Conservation (phyloP, 495 filamentous ascomycete genomes). For the Xylaria palmicola region DNA sequence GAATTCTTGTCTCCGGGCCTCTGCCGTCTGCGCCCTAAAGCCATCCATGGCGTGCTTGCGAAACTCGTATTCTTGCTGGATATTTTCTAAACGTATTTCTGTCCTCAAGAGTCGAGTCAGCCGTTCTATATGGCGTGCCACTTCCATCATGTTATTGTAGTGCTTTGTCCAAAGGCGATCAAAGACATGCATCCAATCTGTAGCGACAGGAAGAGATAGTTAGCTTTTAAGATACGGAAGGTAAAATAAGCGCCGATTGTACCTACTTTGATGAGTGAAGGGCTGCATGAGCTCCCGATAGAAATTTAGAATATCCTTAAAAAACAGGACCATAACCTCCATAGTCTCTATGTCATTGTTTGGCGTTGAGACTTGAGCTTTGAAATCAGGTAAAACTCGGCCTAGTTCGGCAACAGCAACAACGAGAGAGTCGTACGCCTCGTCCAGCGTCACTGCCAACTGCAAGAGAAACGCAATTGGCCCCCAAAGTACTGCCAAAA, state of each 20-base stretch:
- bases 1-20: neutral
- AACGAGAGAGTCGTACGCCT: neutral
- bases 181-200: neutral
- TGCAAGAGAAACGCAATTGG: neutral
- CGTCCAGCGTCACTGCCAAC: neutral
- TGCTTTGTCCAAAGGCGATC: neutral
- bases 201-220: neutral
- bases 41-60: conserved; percentile 1
- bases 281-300: neutral
- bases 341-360: neutral
- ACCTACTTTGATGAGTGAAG: neutral
- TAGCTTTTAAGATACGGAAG: neutral
- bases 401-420: neutral
- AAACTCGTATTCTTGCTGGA: conserved; percentile 24
- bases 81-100: conserved; percentile 21
- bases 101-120: conserved; percentile 21
- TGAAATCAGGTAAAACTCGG: neutral
- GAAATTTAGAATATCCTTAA: neutral
- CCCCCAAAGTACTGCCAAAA: neutral
- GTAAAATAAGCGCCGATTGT: neutral
- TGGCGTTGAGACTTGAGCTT: neutral
- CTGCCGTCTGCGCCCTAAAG: conserved; percentile 1
- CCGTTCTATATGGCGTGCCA: conserved; percentile 17
- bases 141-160: neutral
- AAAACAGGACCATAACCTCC: neutral